Conservation (phyloP, 148 eudicot genomes). For the Spergularia marina region DNA sequence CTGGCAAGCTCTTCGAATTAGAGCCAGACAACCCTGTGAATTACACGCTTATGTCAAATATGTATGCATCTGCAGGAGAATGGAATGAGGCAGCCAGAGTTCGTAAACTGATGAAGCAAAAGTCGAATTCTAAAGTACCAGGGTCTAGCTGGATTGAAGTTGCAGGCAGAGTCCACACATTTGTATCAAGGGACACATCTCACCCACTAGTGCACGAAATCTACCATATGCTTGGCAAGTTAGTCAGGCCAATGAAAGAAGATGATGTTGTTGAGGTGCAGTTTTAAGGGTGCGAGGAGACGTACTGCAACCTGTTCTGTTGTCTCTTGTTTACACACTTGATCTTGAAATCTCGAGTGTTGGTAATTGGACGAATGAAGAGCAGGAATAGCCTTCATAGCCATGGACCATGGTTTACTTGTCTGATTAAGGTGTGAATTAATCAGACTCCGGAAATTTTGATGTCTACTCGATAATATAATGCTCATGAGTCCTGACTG, state of each 20-base stretch:
- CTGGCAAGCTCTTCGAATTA: constrained; percentile 39
- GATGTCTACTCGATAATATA: too few relatives aligned
- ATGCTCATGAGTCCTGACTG: too few relatives aligned
- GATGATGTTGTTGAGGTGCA: neutral
- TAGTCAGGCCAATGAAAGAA: constrained; percentile 30
- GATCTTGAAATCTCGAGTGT: neutral
- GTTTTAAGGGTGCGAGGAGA: neutral
- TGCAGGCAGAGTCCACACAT: constrained; percentile 32
- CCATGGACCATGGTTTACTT: too few relatives aligned
- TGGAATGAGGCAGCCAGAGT: constrained; percentile 59
- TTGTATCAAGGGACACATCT: constrained; percentile 31
- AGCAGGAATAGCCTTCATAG: too few relatives aligned
- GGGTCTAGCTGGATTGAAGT: constrained; percentile 67
- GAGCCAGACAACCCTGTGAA: constrained; percentile 47
- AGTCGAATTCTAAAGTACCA: constrained; percentile 34
- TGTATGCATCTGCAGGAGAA: constrained; percentile 51
- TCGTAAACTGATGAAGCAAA: constrained; percentile 42
- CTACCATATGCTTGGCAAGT: constrained; percentile 18
- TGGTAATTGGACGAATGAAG: neutral
- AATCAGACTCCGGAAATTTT: too few relatives aligned
- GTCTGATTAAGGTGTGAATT: too few relatives aligned
- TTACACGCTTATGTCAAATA: constrained; percentile 54
- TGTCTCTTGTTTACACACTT: neutral
- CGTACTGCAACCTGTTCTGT: neutral
- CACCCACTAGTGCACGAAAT: constrained; percentile 23